Evolutionary conservation across 257 asterid genomes (phyloP).

Genomic region (Buddleja alternifolia): DNA sequence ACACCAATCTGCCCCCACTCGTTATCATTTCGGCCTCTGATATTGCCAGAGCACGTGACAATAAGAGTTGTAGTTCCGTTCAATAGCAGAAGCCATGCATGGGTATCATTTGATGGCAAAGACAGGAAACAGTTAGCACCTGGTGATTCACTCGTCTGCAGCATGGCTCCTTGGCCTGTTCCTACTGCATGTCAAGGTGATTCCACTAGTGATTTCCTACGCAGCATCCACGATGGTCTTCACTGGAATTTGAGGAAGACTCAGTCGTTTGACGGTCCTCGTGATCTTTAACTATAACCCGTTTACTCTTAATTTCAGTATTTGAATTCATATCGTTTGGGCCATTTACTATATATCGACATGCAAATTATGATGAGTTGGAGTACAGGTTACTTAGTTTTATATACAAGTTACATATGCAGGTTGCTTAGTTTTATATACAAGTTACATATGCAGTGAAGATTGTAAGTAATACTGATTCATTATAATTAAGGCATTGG

Average conservation of each 20-base stretch:
- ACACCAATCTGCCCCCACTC: slow-evolving; percentile 99
- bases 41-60: slow-evolving; percentile 86
- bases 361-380: not conserved
- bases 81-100: slow-evolving; percentile 91
- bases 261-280: slow-evolving; percentile 87
- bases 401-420: no score
- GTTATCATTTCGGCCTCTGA: slow-evolving; percentile 88
- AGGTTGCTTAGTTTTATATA: no score
- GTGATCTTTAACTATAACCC: slow-evolving; percentile 36
- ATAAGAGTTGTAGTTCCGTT: slow-evolving; percentile 82
- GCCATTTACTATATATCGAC: not conserved
- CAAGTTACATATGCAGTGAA: no score
- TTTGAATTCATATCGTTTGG: not conserved
- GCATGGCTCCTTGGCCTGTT: slow-evolving; percentile 99
- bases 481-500: no score
- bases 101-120: slow-evolving; percentile 98
- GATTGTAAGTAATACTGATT: no score
- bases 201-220: slow-evolving; percentile 78
- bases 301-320: not conserved
- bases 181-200: slow-evolving; percentile 91
- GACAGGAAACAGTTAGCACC: slow-evolving; percentile 80
- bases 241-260: slow-evolving; percentile 97
- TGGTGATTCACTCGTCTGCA: slow-evolving; percentile 91
- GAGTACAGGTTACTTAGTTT: no score
- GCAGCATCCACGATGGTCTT: slow-evolving; percentile 91